Evolutionary conservation across 2,329 filamentous ascomycete genomes (phyloP).

Genomic region (Alternaria gansuensis): DNA sequence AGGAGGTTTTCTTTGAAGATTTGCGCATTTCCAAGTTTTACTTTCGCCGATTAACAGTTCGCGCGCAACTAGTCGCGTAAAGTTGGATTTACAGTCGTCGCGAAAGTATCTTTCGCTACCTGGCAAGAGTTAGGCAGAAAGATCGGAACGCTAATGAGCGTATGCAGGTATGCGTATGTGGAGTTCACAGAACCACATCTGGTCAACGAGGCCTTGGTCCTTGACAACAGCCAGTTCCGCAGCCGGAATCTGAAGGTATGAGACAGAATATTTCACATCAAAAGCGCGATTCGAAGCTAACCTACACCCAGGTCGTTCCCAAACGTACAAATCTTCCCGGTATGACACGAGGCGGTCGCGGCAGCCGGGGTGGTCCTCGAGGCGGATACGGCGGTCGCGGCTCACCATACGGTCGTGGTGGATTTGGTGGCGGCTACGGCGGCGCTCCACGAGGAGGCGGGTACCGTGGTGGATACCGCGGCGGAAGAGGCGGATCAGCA

Average conservation of each 20-base stretch:
- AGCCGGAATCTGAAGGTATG: slow-evolving; percentile 91
- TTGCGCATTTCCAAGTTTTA: slow-evolving; percentile 9
- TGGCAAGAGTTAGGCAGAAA: slow-evolving; percentile 64
- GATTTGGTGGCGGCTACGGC: slow-evolving; percentile 45
- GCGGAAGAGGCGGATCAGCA: slow-evolving; percentile 37
- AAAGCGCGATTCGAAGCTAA: slow-evolving; percentile 30
- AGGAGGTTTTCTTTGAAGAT: slow-evolving; percentile 50
- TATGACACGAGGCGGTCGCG: slow-evolving; percentile 82
- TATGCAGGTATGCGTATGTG: slow-evolving; percentile 91
- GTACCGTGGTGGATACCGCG: slow-evolving; percentile 53
- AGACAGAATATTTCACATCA: background rate
- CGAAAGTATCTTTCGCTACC: slow-evolving; percentile 58
- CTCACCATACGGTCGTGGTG: slow-evolving; percentile 54
- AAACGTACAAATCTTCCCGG: slow-evolving; percentile 97
- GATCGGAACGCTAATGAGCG: slow-evolving; percentile 62
- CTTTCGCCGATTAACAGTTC: background rate
- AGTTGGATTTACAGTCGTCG: slow-evolving; percentile 6
- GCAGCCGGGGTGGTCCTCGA: slow-evolving; percentile 62
- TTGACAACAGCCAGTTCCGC: slow-evolving; percentile 97
- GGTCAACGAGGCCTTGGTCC: slow-evolving; percentile 89
- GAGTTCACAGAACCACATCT: slow-evolving; percentile 95
- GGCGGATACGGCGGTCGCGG: slow-evolving; percentile 62
- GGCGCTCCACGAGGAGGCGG: slow-evolving; percentile 55
- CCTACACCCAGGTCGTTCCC: slow-evolving; percentile 70
- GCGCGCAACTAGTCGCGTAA: slow-evolving; percentile 8